These are phyloP conservation scores for Bathelium albidoporum DNA, from an alignment of 495 filamentous ascomycete genomes.

Conservation along the genomic window DNA sequence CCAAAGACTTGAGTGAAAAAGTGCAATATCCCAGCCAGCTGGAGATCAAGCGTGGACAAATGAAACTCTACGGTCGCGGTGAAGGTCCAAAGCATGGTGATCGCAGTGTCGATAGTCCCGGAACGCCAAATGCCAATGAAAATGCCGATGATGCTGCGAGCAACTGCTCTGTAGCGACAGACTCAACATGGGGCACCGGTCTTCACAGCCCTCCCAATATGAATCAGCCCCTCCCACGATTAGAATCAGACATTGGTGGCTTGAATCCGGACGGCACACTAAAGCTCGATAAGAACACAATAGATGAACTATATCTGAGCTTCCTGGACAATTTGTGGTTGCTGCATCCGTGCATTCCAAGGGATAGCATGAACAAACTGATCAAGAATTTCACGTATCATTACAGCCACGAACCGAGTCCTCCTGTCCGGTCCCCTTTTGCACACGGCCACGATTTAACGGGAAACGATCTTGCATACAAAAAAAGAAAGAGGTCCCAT, in stretches of 20 bases:
- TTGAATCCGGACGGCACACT: constrained; percentile 52
- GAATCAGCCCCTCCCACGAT: constrained; percentile 9
- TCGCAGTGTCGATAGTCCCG: constrained; percentile 26
- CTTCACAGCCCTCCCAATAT: constrained; percentile 16
- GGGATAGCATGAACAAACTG: constrained; percentile 37
- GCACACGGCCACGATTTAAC: background rate
- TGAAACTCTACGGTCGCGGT: constrained; percentile 69
- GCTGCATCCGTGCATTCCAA: constrained; percentile 79
- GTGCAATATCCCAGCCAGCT: constrained; percentile 42
- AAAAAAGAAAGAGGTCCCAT: constrained; percentile 48
- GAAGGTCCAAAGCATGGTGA: constrained; percentile 48
- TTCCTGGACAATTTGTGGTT: constrained; percentile 75
- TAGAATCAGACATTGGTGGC: constrained; percentile 31
- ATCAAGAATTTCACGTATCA: constrained; percentile 40
- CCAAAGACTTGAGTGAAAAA: constrained; percentile 40
- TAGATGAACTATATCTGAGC: constrained; percentile 54
- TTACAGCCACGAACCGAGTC: constrained; percentile 18
- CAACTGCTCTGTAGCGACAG: constrained; percentile 23
- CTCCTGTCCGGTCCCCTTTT: constrained; percentile 12
- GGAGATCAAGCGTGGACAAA: constrained; percentile 66
- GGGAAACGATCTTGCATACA: background rate
- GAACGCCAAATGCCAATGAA: constrained; percentile 19
- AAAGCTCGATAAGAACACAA: constrained; percentile 51
- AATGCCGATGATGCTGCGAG: constrained; percentile 21
- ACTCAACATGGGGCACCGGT: constrained; percentile 33